These are phyloP conservation scores for Skeletonema potamos DNA, from an alignment of 108 stramenopile species.

Conservation along the genomic window DNA sequence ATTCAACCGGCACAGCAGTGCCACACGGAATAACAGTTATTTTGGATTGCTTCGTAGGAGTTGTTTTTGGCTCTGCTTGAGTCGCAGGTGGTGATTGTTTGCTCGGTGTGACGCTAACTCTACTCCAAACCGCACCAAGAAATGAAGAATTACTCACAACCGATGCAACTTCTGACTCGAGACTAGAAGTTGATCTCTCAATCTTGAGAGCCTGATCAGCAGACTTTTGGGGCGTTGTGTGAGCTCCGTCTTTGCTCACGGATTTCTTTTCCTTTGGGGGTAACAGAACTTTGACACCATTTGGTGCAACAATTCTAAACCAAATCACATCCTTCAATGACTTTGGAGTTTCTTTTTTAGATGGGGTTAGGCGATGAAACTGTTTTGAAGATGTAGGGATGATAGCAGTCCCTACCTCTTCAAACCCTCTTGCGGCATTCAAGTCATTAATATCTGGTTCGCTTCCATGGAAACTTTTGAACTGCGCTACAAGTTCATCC, in stretches of 20 bases:
- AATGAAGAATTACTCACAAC: constrained; percentile 29
- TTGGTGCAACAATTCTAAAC: constrained; percentile 58
- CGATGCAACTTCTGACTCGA: constrained; percentile 32
- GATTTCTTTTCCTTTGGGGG: constrained; percentile 32
- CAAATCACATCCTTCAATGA: constrained; percentile 43
- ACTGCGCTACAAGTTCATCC: constrained; percentile 67
- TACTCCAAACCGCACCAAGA: constrained; percentile 47
- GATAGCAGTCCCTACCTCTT: constrained; percentile 83
- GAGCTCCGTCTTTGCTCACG: constrained; percentile 2
- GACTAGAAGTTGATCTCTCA: constrained; percentile 10
- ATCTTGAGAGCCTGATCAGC: neutral
- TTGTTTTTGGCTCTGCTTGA: neutral
- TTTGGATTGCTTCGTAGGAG: constrained; percentile 1
- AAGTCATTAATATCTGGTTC: constrained; percentile 8
- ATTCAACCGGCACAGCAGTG: constrained; percentile 67
- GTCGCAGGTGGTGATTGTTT: constrained; percentile 12
- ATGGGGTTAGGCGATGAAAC: neutral
- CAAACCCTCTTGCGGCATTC: constrained; percentile 42
- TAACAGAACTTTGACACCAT: constrained; percentile 63
- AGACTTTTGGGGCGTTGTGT: constrained; percentile 11
- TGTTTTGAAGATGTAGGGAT: constrained; percentile 7
- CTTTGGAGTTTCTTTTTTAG: constrained; percentile 2
- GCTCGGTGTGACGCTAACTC: constrained; percentile 34
- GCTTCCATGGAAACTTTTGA: constrained; percentile 39
- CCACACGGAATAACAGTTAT: constrained; percentile 65